Conservation (phyloP, 169 alveolate species). For the Eimeria maxima region DNA sequence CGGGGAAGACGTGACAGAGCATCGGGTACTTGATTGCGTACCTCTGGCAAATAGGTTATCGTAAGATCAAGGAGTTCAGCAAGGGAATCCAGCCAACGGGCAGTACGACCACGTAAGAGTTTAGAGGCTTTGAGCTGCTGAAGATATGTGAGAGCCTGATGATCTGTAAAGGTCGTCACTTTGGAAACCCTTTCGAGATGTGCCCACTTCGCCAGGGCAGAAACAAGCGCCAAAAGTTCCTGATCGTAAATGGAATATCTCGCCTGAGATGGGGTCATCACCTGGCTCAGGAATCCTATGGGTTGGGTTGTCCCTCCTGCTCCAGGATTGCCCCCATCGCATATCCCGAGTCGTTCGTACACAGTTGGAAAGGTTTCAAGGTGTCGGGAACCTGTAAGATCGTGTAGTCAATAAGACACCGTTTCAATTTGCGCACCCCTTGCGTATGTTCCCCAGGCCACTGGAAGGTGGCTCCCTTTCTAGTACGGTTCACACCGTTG, state of each 20-base stretch:
- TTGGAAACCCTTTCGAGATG: not conserved
- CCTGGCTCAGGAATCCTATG: conserved; percentile 12
- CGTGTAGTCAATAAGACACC: not conserved
- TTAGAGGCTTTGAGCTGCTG: no score
- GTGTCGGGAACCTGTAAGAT: conserved; percentile 18
- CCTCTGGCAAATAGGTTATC: no score
- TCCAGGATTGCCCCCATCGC: not conserved
- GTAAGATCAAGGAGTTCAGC: no score
- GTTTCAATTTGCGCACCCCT: not conserved
- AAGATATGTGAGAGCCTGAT: no score
- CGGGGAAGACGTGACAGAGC: no score
- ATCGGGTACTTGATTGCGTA: no score
- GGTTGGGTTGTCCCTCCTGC: not conserved
- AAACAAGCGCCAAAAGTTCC: not conserved
- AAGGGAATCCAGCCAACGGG: no score
- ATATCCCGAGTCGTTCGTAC: not conserved
- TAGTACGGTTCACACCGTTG: not conserved
- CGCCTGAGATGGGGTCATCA: not conserved
- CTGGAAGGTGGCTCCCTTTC: not conserved
- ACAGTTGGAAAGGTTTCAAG: not conserved
- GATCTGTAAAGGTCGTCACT: not conserved
- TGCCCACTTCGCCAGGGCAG: not conserved
- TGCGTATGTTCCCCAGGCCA: not conserved
- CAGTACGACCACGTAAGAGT: no score
- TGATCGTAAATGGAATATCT: not conserved